Evolutionary conservation across 345 rosid genomes (phyloP).

Genomic region (Hevea brasiliensis): DNA sequence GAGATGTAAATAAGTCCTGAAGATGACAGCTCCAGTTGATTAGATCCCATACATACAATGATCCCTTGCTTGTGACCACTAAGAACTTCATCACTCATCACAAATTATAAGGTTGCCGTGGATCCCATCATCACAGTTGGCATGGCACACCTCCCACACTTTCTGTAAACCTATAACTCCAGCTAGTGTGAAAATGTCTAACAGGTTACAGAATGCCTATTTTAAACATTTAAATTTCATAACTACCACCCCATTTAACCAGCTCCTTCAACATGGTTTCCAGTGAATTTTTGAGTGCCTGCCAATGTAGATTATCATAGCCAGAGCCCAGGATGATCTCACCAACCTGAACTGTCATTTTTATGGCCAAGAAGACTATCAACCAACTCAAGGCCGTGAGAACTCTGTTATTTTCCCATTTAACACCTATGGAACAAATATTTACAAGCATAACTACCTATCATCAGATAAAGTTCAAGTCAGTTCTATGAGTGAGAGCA

Average conservation of each 20-base stretch:
- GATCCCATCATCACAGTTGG: constrained; percentile 97
- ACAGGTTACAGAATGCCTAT: too few relatives aligned
- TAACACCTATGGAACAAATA: background rate
- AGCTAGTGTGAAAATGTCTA: too few relatives aligned
- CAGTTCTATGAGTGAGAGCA: constrained; percentile 21
- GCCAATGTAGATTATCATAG: too few relatives aligned
- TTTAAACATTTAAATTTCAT: too few relatives aligned
- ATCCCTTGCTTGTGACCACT: constrained; percentile 82
- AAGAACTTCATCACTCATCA: constrained; percentile 85
- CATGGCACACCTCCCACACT: constrained; percentile 92
- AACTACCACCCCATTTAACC: too few relatives aligned
- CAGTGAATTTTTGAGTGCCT: too few relatives aligned
- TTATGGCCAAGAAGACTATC: too few relatives aligned
- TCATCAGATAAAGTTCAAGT: background rate
- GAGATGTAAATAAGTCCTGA: constrained; percentile 73
- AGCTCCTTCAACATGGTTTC: too few relatives aligned
- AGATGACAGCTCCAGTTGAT: constrained; percentile 71
- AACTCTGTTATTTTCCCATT: background rate
- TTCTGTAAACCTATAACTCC: constrained; percentile 65
- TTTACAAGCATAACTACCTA: constrained; percentile 9
- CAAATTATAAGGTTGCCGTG: constrained; percentile 85
- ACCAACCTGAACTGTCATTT: too few relatives aligned
- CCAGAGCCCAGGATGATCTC: too few relatives aligned
- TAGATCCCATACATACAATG: constrained; percentile 84
- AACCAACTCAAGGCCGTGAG: background rate